phyloP scores from a whole-genome alignment of 345 rosid genomes.

The Toxicodendron radicans region DNA sequence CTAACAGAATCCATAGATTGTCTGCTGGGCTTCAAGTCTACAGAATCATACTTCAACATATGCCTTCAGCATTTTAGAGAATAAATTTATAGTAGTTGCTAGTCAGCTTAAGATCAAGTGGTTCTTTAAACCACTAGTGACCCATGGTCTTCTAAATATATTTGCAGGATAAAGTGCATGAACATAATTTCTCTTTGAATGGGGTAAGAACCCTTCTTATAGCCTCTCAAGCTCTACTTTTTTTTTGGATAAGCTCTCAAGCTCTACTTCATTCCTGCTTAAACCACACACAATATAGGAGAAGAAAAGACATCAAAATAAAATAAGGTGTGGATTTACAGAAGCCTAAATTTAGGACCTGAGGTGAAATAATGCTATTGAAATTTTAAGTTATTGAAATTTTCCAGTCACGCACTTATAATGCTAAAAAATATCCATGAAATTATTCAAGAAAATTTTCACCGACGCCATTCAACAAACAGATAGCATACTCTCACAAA shows the following conservation, averaged over 20 bases:
- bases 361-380: too few species aligned
- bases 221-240: too few species aligned
- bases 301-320: background rate
- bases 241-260: too few species aligned
- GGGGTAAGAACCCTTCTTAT: background rate
- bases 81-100: background rate
- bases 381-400: background rate
- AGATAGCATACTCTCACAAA: background rate
- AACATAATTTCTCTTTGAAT: background rate
- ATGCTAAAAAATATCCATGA: background rate
- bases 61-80: background rate
- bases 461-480: constrained; percentile 15
- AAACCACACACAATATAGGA: background rate
- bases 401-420: background rate
- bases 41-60: background rate
- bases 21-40: background rate
- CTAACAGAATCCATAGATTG: background rate
- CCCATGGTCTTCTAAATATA: background rate
- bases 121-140: background rate
- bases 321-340: background rate
- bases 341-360: background rate
- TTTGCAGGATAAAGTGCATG: background rate
- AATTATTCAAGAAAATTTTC: background rate
- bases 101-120: background rate
- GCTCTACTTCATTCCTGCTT: background rate